Conservation (phyloP, 306 rosid genomes). For the Sophora flavescens region DNA sequence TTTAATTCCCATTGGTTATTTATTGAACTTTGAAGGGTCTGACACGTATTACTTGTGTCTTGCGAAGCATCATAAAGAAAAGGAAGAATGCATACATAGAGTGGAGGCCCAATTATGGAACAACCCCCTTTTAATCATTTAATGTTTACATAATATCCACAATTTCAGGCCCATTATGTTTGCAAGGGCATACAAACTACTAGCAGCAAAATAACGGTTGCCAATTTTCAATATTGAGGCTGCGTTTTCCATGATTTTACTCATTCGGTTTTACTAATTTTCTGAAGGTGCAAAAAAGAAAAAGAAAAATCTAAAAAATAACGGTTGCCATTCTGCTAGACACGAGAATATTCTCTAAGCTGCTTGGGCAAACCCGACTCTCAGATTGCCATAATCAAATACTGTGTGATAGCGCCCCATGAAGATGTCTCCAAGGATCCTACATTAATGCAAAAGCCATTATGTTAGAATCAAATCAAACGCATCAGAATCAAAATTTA, state of each 20-base stretch:
- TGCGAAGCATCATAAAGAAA: not conserved
- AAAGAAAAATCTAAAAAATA: not conserved
- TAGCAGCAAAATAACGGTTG: slow-evolving; percentile 6
- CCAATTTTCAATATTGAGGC: slow-evolving; percentile 14
- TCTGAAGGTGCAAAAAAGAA: not conserved
- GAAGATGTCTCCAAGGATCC: slow-evolving; percentile 96
- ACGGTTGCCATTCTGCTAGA: not conserved
- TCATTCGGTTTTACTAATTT: slow-evolving; percentile 24
- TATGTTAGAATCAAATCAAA: slow-evolving; percentile 42
- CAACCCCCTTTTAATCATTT: no score
- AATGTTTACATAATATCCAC: slow-evolving; percentile 19
- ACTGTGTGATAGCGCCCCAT: slow-evolving; percentile 93
- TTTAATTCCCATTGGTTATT: no score
- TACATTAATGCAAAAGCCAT: slow-evolving; percentile 49
- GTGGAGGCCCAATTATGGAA: no score
- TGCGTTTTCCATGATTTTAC: slow-evolving; percentile 7
- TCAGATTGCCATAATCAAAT: slow-evolving; percentile 75
- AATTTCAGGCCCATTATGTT: slow-evolving; percentile 28
- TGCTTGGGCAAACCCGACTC: slow-evolving; percentile 92
- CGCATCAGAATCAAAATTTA: slow-evolving; percentile 38
- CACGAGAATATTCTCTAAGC: slow-evolving; percentile 54
- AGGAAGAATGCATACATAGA: slow-evolving; percentile 1
- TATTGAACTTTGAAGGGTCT: not conserved
- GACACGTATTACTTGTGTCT: not conserved
- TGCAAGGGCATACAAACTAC: slow-evolving; percentile 26